These are phyloP conservation scores for Suillus subaureus DNA, from an alignment of 768 basidiomycete species.

Conservation along the genomic window DNA sequence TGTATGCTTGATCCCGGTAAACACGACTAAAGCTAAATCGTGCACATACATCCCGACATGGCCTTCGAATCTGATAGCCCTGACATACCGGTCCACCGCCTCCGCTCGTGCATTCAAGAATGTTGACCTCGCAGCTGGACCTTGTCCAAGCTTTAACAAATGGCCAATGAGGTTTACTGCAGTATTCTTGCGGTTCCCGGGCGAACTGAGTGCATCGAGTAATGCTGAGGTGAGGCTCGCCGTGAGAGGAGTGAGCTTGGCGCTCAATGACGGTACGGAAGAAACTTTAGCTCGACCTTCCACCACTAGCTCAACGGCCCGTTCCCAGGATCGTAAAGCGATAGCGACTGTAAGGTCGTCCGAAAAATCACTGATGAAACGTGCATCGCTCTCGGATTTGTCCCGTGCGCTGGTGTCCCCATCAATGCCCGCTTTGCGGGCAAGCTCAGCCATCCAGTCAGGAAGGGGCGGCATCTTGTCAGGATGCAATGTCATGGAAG, in stretches of 20 bases:
- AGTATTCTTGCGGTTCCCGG: constrained; percentile 74
- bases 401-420: constrained; percentile 58
- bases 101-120: constrained; percentile 80
- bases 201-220: constrained; percentile 70
- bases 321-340: constrained; percentile 85
- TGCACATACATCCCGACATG: constrained; percentile 83
- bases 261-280: constrained; percentile 51
- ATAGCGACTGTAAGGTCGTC: constrained; percentile 93
- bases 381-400: constrained; percentile 76
- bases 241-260: constrained; percentile 69
- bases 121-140: constrained; percentile 75
- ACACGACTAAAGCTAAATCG: constrained; percentile 86
- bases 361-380: constrained; percentile 90
- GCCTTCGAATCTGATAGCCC: constrained; percentile 90
- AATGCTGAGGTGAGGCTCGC: constrained; percentile 70
- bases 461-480: constrained; percentile 61
- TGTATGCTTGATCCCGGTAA: constrained; percentile 95
- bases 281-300: constrained; percentile 73
- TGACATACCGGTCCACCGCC: constrained; percentile 74
- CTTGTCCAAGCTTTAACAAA: constrained; percentile 74
- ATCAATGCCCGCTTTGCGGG: constrained; percentile 49
- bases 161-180: constrained; percentile 73
- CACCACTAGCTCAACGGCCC: constrained; percentile 83
- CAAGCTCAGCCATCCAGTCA: constrained; percentile 77
- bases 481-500: constrained; percentile 34